Evolutionary conservation across 2,329 filamentous ascomycete species (phyloP).

Genomic region (Colletotrichum ledebouriae): DNA sequence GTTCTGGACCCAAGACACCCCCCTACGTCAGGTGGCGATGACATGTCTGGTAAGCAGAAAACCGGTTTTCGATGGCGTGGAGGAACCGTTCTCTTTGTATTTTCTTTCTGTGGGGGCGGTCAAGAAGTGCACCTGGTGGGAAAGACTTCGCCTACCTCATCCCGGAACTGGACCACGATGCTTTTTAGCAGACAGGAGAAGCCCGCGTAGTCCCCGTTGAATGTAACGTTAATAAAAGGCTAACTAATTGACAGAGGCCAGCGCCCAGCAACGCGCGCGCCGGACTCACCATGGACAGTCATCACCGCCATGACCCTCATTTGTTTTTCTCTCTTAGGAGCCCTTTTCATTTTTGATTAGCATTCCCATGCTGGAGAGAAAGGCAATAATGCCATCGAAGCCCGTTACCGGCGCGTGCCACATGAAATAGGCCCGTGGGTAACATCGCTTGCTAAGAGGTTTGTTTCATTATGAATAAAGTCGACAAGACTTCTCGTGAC

Average conservation of each 20-base stretch:
- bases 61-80: too few relatives aligned
- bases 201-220: not conserved
- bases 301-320: too few relatives aligned
- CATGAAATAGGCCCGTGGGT: not conserved
- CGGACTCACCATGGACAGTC: not conserved
- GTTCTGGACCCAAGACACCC: too few relatives aligned
- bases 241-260: constrained; percentile 17
- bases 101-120: too few relatives aligned
- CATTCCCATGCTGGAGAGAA: not conserved
- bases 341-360: not conserved
- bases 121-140: too few relatives aligned
- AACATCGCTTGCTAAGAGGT: not conserved
- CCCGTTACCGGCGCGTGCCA: too few relatives aligned
- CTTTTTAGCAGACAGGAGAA: too few relatives aligned
- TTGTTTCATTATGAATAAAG: not conserved
- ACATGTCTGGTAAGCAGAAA: not conserved
- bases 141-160: not conserved
- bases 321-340: too few relatives aligned
- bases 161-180: not conserved
- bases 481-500: too few relatives aligned
- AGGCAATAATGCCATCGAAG: too few relatives aligned
- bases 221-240: constrained; percentile 34
- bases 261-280: not conserved
- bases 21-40: constrained; percentile 15
- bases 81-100: too few relatives aligned